A percentile compares a stretch with the other conserved stretches of the same genome.
Evolutionary conservation across 2,329 filamentous ascomycete species (phyloP).

Genomic region (Colletotrichum limetticola): DNA sequence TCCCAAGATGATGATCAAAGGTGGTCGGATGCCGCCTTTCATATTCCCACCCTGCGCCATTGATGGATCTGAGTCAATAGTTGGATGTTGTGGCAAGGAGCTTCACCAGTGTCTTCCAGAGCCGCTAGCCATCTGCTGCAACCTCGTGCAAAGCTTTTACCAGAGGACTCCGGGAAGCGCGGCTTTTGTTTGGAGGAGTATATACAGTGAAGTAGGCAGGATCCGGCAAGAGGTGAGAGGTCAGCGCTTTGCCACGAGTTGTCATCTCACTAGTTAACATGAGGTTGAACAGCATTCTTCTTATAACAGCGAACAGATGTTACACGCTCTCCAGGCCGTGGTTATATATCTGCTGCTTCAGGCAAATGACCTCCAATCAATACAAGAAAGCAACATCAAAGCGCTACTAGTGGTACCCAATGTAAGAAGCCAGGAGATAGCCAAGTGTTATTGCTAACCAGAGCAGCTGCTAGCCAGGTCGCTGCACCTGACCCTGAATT

Average conservation of each 20-base stretch:
- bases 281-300: neutral
- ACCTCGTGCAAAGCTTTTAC: constrained; percentile 39
- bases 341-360: constrained; percentile 18
- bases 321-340: constrained; percentile 13
- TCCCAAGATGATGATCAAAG: constrained; percentile 38
- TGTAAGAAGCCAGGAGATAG: neutral
- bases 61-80: constrained; percentile 8
- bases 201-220: constrained; percentile 37
- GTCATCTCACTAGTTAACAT: neutral
- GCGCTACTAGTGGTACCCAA: neutral
- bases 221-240: constrained; percentile 6
- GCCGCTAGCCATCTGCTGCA: constrained; percentile 40
- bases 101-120: constrained; percentile 41
- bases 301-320: neutral
- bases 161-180: constrained; percentile 36
- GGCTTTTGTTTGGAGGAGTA: constrained; percentile 39
- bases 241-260: no score
- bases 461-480: neutral
- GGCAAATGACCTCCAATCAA: constrained; percentile 11
- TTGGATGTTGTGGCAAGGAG: constrained; percentile 35
- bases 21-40: constrained; percentile 39
- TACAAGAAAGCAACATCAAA: neutral
- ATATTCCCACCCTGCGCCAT: constrained; percentile 42
- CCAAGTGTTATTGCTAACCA: neutral
- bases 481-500: neutral